Percentiles rank a stretch among this genome's conserved stretches.
Conservation (phyloP, 1,139 yeast genomes). For the Candida sp. region DNA sequence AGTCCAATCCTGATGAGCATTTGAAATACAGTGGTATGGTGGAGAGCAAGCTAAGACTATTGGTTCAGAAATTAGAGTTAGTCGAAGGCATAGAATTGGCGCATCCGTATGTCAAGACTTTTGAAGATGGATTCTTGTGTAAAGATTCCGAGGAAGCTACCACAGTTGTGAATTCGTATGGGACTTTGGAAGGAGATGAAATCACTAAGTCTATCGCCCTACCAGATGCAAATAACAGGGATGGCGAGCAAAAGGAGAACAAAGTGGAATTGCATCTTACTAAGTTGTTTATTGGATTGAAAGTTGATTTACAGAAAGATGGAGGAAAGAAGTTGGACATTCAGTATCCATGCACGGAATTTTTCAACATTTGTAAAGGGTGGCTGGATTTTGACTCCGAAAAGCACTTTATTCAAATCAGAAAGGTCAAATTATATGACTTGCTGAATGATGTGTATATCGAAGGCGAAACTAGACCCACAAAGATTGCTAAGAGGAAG, state of each 20-base stretch:
- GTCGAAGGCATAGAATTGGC: slow-evolving; percentile 79
- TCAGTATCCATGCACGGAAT: slow-evolving; percentile 91
- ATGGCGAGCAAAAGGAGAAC: slow-evolving; percentile 18
- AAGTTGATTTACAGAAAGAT: slow-evolving; percentile 51
- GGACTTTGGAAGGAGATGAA: slow-evolving; percentile 49
- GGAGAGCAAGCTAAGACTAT: slow-evolving; percentile 80
- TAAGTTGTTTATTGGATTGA: slow-evolving; percentile 81
- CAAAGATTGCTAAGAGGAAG: slow-evolving; percentile 45
- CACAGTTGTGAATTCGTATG: slow-evolving; percentile 53
- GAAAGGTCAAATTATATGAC: slow-evolving; percentile 80
- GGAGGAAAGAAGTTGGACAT: slow-evolving; percentile 77
- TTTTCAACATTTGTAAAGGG: slow-evolving; percentile 75
- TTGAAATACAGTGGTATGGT: slow-evolving; percentile 92
- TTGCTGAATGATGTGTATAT: slow-evolving; percentile 84
- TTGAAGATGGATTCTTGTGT: slow-evolving; percentile 59
- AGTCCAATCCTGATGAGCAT: slow-evolving; percentile 77
- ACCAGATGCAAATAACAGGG: too few species aligned
- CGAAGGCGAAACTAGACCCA: slow-evolving; percentile 80
- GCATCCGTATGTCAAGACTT: slow-evolving; percentile 88
- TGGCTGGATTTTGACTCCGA: slow-evolving; percentile 64
- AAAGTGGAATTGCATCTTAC: slow-evolving; percentile 57
- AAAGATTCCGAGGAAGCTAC: slow-evolving; percentile 49
- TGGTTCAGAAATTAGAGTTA: slow-evolving; percentile 83
- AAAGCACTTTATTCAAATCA: slow-evolving; percentile 65
- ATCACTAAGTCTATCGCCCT: slow-evolving; percentile 12